Percentiles rank a stretch among this genome's conserved stretches.
Evolutionary conservation across 2,329 filamentous ascomycete species (phyloP).

Genomic region (Biscogniauxia marginata): DNA sequence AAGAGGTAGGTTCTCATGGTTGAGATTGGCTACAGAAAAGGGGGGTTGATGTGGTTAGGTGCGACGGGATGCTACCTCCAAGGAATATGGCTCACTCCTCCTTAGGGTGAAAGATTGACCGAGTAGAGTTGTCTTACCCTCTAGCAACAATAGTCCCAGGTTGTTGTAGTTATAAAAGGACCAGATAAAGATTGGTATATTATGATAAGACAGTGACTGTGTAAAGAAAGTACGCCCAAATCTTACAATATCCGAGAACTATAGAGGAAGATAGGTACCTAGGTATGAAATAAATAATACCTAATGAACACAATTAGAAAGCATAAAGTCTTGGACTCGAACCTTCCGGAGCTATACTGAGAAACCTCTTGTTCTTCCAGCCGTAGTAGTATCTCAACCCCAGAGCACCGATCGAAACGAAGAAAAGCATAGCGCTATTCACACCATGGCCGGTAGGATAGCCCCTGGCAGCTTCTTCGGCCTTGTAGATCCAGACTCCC

Average conservation of each 20-base stretch:
- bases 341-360: slow-evolving; percentile 33
- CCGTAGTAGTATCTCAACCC: slow-evolving; percentile 55
- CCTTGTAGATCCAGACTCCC: slow-evolving; percentile 73
- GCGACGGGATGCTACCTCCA: background rate
- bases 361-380: slow-evolving; percentile 40
- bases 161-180: too few relatives aligned
- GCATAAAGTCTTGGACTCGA: slow-evolving; percentile 40
- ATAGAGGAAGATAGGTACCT: too few relatives aligned
- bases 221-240: too few relatives aligned
- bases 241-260: too few relatives aligned
- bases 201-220: too few relatives aligned
- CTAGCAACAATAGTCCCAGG: too few relatives aligned
- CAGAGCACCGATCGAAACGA: slow-evolving; percentile 28
- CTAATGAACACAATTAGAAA: slow-evolving; percentile 15
- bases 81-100: background rate
- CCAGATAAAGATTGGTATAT: too few relatives aligned
- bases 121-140: too few relatives aligned
- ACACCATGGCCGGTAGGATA: slow-evolving; percentile 67
- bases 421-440: slow-evolving; percentile 45
- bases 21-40: background rate
- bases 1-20: background rate
- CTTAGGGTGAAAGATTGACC: background rate
- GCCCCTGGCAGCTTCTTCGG: slow-evolving; percentile 55
- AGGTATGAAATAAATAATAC: too few relatives aligned
- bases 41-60: background rate